A percentile compares a stretch with the other conserved stretches of the same genome.
Evolutionary conservation across 2,329 filamentous ascomycete genomes (phyloP).

Genomic region (Botrytis squamosa): DNA sequence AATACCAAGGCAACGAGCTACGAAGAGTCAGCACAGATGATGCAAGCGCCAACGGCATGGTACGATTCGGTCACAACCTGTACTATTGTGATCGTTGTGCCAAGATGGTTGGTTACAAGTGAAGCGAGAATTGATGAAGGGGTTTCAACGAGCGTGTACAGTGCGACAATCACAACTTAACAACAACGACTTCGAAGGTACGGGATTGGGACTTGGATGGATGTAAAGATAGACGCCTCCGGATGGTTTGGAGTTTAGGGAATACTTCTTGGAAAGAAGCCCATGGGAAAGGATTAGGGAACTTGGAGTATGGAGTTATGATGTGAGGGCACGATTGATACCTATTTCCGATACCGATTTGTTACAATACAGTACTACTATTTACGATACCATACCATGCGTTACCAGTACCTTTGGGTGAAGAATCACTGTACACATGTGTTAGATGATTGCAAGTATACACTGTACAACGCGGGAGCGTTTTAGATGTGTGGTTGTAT

Average conservation of each 20-base stretch:
- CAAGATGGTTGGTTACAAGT: slow-evolving; percentile 62
- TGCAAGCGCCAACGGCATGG: slow-evolving; percentile 58
- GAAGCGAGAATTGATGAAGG: slow-evolving; percentile 36
- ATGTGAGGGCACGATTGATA: slow-evolving; percentile 9
- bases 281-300: neutral
- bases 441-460: neutral
- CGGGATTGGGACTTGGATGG: neutral
- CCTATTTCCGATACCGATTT: slow-evolving; percentile 12
- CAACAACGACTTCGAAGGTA: neutral
- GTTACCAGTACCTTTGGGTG: neutral
- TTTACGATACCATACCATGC: neutral
- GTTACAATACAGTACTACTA: slow-evolving; percentile 14
- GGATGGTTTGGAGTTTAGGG: neutral
- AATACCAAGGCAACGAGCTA: slow-evolving; percentile 23
- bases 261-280: neutral
- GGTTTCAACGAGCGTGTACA: slow-evolving; percentile 4
- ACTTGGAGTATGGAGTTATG: slow-evolving; percentile 11
- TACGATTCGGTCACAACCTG: slow-evolving; percentile 62
- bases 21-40: slow-evolving; percentile 50
- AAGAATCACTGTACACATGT: slow-evolving; percentile 2
- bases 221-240: neutral
- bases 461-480: neutral
- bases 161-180: neutral
- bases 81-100: slow-evolving; percentile 67
- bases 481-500: neutral